Evolutionary conservation across 768 basidiomycete species (phyloP).

Genomic region (Pulveroboletus frians): DNA sequence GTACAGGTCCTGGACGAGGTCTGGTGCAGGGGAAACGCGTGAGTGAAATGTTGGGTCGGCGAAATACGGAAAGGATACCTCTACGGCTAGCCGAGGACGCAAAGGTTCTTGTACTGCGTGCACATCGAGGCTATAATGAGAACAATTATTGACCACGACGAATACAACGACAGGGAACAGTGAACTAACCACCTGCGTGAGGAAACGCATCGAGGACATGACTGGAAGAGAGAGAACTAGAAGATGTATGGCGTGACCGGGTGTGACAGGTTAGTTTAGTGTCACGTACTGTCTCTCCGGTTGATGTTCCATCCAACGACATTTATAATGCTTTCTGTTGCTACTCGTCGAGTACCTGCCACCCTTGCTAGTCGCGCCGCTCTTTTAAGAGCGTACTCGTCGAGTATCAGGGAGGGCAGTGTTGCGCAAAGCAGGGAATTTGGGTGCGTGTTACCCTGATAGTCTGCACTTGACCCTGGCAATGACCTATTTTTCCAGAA

Average conservation of each 20-base stretch:
- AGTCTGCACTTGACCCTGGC: background rate
- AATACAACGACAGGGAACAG: background rate
- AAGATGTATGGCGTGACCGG: conserved; percentile 44
- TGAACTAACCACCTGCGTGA: conserved; percentile 47
- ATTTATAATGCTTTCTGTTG: conserved; percentile 22
- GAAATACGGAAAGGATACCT: conserved; percentile 42
- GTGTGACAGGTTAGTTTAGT: conserved; percentile 25
- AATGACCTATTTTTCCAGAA: conserved; percentile 36
- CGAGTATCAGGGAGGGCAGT: conserved; percentile 47
- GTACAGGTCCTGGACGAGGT: conserved; percentile 91
- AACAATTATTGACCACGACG: conserved; percentile 12
- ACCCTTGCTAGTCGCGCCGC: conserved; percentile 33
- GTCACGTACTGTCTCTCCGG: conserved; percentile 15
- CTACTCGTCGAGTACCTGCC: conserved; percentile 38
- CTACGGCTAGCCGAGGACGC: conserved; percentile 58
- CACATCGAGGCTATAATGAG: conserved; percentile 34
- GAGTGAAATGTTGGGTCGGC: conserved; percentile 15
- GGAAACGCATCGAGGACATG: conserved; percentile 56
- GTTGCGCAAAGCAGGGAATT: conserved; percentile 62
- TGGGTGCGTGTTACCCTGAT: conserved; percentile 37
- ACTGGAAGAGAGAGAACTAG: conserved; percentile 36
- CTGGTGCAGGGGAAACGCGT: conserved; percentile 36
- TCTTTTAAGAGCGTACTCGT: conserved; percentile 31
- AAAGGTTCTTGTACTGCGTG: conserved; percentile 53
- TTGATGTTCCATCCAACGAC: too few relatives aligned